A percentile compares a stretch with the other conserved stretches of the same genome.
Evolutionary conservation across 495 filamentous ascomycete genomes (phyloP).

Genomic region (Talaromyces trachyspermus): DNA sequence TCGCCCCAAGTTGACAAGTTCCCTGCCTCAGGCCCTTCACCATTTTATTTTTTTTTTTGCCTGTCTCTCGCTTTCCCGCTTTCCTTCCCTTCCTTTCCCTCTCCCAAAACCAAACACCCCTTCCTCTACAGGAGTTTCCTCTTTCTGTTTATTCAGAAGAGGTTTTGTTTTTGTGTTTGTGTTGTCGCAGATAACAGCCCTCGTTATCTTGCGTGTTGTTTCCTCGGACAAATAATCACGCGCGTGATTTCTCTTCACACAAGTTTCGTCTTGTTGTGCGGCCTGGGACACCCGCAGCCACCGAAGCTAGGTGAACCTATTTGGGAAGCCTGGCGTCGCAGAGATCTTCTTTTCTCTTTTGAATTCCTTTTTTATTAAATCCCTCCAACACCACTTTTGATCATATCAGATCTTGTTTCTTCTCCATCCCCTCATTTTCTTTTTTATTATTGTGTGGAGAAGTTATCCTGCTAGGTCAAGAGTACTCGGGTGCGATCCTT

Average conservation of each 20-base stretch:
- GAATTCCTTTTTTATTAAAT: neutral
- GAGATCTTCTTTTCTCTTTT: neutral
- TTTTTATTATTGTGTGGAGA: too few relatives aligned
- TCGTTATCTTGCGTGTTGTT: slow-evolving; percentile 1
- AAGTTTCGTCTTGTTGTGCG: slow-evolving; percentile 2
- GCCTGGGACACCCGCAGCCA: slow-evolving; percentile 1
- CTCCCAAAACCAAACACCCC: neutral
- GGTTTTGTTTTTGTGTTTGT: slow-evolving; percentile 1
- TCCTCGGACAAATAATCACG: too few relatives aligned
- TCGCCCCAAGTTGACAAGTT: too few relatives aligned
- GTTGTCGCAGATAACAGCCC: neutral
- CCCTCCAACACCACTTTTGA: neutral
- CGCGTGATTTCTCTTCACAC: neutral
- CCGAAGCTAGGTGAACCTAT: too few relatives aligned
- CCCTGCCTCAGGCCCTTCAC: neutral
- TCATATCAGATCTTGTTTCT: neutral
- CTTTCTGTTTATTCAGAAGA: slow-evolving; percentile 4
- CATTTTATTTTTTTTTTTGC: slow-evolving; percentile 2
- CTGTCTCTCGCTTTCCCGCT: neutral
- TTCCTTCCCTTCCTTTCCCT: neutral
- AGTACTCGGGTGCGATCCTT: too few relatives aligned
- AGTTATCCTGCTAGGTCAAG: too few relatives aligned
- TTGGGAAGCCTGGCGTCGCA: too few relatives aligned
- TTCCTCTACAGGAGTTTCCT: slow-evolving; percentile 3
- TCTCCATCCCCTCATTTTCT: neutral